Evolutionary conservation across 164 flowering plant species (phyloP).

Genomic region (Taxillus chinensis): DNA sequence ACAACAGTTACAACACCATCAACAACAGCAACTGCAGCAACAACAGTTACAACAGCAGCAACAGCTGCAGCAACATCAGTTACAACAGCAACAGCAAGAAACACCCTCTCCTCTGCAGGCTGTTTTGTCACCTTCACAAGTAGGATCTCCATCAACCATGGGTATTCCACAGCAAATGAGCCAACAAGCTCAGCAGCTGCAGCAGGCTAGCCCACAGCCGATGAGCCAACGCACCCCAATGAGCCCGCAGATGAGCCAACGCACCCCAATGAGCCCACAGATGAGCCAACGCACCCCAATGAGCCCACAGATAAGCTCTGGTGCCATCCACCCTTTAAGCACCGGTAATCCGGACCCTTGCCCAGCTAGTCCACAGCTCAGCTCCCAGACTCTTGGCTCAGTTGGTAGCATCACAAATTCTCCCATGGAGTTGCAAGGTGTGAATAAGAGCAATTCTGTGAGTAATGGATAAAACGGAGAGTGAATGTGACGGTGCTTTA

Average conservation of each 20-base stretch:
- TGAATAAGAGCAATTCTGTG: constrained; percentile 54
- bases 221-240: constrained; percentile 23
- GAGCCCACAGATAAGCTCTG: constrained; percentile 77
- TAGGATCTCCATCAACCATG: constrained; percentile 63
- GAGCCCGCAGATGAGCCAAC: constrained; percentile 16
- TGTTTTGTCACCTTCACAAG: constrained; percentile 54
- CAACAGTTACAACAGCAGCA: constrained; percentile 10
- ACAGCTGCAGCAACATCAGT: constrained; percentile 1
- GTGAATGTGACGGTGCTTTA: no score
- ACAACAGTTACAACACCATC: constrained; percentile 13
- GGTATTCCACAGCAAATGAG: constrained; percentile 38
- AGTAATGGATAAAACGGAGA: constrained; percentile 17
- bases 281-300: constrained; percentile 44
- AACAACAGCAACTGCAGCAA: constrained; percentile 16
- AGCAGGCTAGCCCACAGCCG: constrained; percentile 47
- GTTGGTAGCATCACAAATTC: constrained; percentile 83
- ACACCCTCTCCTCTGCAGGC: constrained; percentile 62
- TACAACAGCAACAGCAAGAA: constrained; percentile 27
- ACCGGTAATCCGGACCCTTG: constrained; percentile 56
- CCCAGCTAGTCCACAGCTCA: constrained; percentile 90
- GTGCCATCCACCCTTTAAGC: constrained; percentile 52
- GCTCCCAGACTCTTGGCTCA: constrained; percentile 90
- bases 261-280: no score
- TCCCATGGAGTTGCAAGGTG: constrained; percentile 78
- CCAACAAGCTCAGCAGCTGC: constrained; percentile 35